A percentile compares a stretch with the other conserved stretches of the same genome.
Conservation (phyloP, 768 basidiomycete genomes). For the Tulasnella sp. region DNA sequence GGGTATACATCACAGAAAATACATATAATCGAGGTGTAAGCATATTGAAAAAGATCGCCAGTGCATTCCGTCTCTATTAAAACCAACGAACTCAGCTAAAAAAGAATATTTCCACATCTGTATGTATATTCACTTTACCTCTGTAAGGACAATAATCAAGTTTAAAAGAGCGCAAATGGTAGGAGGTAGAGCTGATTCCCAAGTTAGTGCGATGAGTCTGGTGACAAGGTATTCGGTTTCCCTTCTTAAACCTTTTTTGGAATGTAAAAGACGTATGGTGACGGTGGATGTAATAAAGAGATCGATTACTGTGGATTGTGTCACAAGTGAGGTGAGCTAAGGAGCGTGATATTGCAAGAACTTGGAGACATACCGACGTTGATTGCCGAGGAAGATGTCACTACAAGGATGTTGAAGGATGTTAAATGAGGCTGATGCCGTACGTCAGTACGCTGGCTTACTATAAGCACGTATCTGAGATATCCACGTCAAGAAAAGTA, state of each 20-base stretch:
- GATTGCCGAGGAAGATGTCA: neutral
- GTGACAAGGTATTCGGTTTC: neutral
- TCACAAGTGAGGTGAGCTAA: neutral
- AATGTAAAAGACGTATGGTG: neutral
- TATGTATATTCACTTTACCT: too few species aligned
- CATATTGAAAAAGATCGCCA: conserved; percentile 4
- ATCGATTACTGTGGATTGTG: neutral
- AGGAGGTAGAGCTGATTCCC: conserved; percentile 1
- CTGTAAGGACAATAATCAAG: conserved; percentile 3
- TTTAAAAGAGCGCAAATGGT: neutral
- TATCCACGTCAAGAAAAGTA: too few species aligned
- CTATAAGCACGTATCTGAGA: too few species aligned
- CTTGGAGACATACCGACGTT: neutral
- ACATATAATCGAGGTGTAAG: conserved; percentile 2
- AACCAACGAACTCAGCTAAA: too few species aligned
- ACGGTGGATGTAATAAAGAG: conserved; percentile 3
- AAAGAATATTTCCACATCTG: too few species aligned
- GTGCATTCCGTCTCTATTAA: too few species aligned
- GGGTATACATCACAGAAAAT: conserved; percentile 9
- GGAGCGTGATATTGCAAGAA: neutral
- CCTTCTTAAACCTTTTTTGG: neutral
- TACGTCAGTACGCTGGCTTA: too few species aligned
- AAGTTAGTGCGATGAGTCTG: neutral
- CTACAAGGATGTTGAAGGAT: neutral
- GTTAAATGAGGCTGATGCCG: too few species aligned